These are phyloP conservation scores for Penicillium diatomitis DNA, from an alignment of 495 filamentous ascomycete species.

Conservation along the genomic window DNA sequence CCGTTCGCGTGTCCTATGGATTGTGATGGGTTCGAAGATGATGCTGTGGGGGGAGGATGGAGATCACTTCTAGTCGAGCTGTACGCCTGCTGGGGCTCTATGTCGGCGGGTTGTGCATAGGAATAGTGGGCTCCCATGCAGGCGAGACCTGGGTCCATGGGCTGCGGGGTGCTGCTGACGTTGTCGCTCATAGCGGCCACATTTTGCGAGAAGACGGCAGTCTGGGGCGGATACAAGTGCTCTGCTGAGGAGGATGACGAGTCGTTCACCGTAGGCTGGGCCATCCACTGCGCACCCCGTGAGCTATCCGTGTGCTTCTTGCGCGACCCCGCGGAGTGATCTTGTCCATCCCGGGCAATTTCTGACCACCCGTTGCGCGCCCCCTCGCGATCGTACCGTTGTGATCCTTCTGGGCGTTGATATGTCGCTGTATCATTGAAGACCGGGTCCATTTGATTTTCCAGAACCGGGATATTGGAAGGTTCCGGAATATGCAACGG, in stretches of 20 bases:
- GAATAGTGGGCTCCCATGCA: conserved; percentile 22
- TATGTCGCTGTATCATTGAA: conserved; percentile 60
- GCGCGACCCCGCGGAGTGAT: conserved; percentile 10
- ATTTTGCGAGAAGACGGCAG: conserved; percentile 8
- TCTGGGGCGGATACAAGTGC: conserved; percentile 24
- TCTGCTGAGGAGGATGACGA: conserved; percentile 9
- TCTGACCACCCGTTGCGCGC: conserved; percentile 14
- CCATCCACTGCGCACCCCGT: conserved; percentile 11
- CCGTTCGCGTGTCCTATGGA: conserved; percentile 17
- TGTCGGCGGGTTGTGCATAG: conserved; percentile 36
- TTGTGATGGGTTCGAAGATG: conserved; percentile 11
- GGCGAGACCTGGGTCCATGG: conserved; percentile 11
- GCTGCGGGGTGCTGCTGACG: not conserved
- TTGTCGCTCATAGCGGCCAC: conserved; percentile 3
- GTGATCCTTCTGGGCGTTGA: conserved; percentile 19
- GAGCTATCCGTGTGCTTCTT: conserved; percentile 17
- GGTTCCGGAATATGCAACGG: conserved; percentile 62
- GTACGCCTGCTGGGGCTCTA: conserved; percentile 16
- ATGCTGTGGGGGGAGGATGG: too few relatives aligned
- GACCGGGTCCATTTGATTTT: conserved; percentile 63
- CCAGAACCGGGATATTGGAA: conserved; percentile 59
- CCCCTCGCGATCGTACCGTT: conserved; percentile 5
- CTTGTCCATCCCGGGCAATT: conserved; percentile 10
- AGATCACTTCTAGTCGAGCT: conserved; percentile 19
- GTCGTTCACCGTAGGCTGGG: conserved; percentile 13